phyloP scores from a whole-genome alignment of 495 filamentous ascomycete species.

The Cercophora samala region DNA sequence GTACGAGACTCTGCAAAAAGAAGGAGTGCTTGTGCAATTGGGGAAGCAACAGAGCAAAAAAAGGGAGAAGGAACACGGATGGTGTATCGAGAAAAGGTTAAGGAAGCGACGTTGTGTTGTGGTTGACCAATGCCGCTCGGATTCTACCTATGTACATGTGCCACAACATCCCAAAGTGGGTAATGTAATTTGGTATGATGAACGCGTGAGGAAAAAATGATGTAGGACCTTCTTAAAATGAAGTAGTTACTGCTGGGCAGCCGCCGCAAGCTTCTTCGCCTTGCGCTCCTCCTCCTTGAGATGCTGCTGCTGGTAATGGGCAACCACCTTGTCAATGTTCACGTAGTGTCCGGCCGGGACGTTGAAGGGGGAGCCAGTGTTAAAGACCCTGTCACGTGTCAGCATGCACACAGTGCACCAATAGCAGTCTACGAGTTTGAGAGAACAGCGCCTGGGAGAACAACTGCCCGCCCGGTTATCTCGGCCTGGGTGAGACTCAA shows the following conservation, averaged over 20 bases:
- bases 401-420: conserved; percentile 23
- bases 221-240: conserved; percentile 3
- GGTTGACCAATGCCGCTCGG: conserved; percentile 21
- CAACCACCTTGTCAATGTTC: conserved; percentile 46
- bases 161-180: conserved; percentile 17
- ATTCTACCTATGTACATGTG: conserved; percentile 28
- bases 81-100: conserved; percentile 3
- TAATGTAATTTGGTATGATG: conserved; percentile 15
- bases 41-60: neutral
- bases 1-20: neutral
- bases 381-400: conserved; percentile 40
- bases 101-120: conserved; percentile 12
- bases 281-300: conserved; percentile 47
- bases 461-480: neutral
- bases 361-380: conserved; percentile 42
- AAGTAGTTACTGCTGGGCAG: conserved; percentile 22
- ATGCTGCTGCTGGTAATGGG: conserved; percentile 47
- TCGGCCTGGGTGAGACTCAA: neutral
- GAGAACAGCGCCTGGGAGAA: neutral
- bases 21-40: conserved; percentile 1
- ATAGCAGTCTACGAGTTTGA: conserved; percentile 3
- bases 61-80: neutral
- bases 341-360: conserved; percentile 45
- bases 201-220: conserved; percentile 1
- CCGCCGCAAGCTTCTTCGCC: conserved; percentile 39